A percentile compares a stretch with the other conserved stretches of the same genome.
Conservation (phyloP, 495 filamentous ascomycete species). For the Articulospora tetracladia region DNA sequence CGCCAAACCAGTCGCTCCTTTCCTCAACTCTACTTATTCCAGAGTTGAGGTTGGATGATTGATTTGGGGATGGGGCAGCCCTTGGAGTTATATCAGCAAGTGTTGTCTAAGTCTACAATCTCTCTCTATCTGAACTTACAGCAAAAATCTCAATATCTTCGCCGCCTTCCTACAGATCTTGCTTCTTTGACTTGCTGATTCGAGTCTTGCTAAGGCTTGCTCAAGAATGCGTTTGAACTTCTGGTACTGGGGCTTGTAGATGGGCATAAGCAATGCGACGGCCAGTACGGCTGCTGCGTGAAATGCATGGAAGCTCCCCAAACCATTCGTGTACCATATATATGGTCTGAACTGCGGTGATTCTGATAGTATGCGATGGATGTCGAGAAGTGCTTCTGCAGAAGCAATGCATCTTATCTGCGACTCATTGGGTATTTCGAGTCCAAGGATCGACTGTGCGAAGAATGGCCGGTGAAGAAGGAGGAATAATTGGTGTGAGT, state of each 20-base stretch:
- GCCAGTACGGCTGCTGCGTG: conserved; percentile 19
- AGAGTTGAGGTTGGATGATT: not conserved
- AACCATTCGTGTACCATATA: conserved; percentile 43
- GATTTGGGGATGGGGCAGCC: conserved; percentile 3
- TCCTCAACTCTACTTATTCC: not conserved
- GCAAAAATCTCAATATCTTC: conserved; percentile 10
- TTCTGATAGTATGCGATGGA: conserved; percentile 36
- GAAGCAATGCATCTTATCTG: conserved; percentile 40
- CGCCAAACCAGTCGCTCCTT: not conserved
- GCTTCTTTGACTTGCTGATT: conserved; percentile 1
- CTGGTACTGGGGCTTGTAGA: conserved; percentile 8
- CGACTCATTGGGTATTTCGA: conserved; percentile 37
- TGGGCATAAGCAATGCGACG: conserved; percentile 13
- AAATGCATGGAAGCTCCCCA: conserved; percentile 38
- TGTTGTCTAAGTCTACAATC: no score
- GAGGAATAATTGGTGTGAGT: conserved; percentile 44
- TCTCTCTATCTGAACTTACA: conserved; percentile 3
- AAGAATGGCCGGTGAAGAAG: conserved; percentile 42
- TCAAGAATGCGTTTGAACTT: conserved; percentile 8
- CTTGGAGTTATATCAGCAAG: not conserved
- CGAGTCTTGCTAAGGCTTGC: not conserved
- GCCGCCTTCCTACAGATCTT: conserved; percentile 9
- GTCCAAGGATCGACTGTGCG: conserved; percentile 36
- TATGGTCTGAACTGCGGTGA: conserved; percentile 35
- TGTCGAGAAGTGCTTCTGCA: conserved; percentile 37